These are phyloP conservation scores for Colletotrichum sp. DNA, from an alignment of 2,329 filamentous ascomycete genomes.

Conservation along the genomic window DNA sequence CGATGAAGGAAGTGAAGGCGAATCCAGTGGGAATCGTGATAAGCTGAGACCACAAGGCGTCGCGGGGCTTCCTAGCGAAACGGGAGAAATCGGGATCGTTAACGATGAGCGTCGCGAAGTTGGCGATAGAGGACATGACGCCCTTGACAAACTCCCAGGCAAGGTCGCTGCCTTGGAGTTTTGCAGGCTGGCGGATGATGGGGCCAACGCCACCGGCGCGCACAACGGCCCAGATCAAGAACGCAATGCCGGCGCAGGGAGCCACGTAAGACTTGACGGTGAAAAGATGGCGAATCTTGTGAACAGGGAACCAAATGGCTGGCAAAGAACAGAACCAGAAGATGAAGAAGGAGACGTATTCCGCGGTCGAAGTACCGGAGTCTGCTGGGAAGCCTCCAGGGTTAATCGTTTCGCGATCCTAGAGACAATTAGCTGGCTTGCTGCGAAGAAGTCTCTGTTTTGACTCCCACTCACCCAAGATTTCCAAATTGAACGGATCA, in stretches of 20 bases:
- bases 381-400: conserved; percentile 56
- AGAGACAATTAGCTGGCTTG: neutral
- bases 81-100: conserved; percentile 86
- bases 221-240: conserved; percentile 86
- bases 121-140: conserved; percentile 88
- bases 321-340: conserved; percentile 85
- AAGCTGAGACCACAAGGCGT: conserved; percentile 83
- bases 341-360: conserved; percentile 83
- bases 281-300: conserved; percentile 88
- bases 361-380: conserved; percentile 75
- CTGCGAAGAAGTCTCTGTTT: neutral
- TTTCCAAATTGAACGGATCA: conserved; percentile 87
- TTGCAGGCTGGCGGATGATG: conserved; percentile 73
- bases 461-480: conserved; percentile 54
- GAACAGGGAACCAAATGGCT: conserved; percentile 87
- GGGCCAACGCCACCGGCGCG: conserved; percentile 84
- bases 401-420: conserved; percentile 65
- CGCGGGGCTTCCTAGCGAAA: conserved; percentile 77
- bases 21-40: conserved; percentile 75
- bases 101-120: conserved; percentile 87
- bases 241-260: conserved; percentile 80
- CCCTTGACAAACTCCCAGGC: conserved; percentile 85
- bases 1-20: conserved; percentile 82
- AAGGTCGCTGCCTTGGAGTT: conserved; percentile 68
- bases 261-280: conserved; percentile 89